These are phyloP conservation scores for Balamuthia mandrillaris DNA, from an alignment of 208 protist genomes.

Conservation along the genomic window DNA sequence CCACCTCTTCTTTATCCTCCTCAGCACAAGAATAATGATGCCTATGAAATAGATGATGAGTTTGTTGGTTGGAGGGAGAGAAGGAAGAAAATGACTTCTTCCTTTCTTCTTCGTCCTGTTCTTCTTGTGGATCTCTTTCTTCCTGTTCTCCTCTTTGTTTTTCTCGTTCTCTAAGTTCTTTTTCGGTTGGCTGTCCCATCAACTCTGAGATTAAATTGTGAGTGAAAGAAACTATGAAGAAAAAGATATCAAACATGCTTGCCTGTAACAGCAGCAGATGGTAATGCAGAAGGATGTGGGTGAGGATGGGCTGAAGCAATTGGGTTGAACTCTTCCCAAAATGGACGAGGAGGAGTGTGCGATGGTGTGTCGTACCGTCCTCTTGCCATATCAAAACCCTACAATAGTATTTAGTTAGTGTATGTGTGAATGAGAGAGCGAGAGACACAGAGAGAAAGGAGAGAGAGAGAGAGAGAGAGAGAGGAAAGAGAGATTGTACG, in stretches of 20 bases:
- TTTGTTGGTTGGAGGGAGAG: not conserved
- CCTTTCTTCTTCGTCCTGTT: not conserved
- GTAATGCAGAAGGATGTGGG: conserved; percentile 63
- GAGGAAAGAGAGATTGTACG: not conserved
- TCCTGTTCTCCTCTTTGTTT: not conserved
- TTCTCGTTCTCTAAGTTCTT: not conserved
- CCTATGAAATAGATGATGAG: not conserved
- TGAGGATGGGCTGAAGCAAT: conserved; percentile 59
- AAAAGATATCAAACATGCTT: too few relatives aligned
- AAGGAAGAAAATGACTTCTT: not conserved
- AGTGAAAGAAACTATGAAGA: too few relatives aligned
- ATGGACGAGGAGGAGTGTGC: conserved; percentile 51
- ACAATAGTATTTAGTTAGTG: not conserved
- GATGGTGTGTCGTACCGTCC: conserved; percentile 62
- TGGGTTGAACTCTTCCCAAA: conserved; percentile 33
- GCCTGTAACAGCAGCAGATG: too few relatives aligned
- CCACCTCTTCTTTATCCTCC: too few relatives aligned
- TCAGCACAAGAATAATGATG: too few relatives aligned
- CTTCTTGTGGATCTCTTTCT: not conserved
- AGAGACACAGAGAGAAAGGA: not conserved
- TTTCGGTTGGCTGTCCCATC: not conserved
- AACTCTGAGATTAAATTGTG: too few relatives aligned
- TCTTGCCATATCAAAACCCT: conserved; percentile 61
- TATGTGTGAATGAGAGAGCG: not conserved
- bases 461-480: not conserved